A percentile compares a stretch with the other conserved stretches of the same genome.
These are phyloP conservation scores for Colletotrichum sp. DNA, from an alignment of 2,329 filamentous ascomycete genomes.

Conservation along the genomic window DNA sequence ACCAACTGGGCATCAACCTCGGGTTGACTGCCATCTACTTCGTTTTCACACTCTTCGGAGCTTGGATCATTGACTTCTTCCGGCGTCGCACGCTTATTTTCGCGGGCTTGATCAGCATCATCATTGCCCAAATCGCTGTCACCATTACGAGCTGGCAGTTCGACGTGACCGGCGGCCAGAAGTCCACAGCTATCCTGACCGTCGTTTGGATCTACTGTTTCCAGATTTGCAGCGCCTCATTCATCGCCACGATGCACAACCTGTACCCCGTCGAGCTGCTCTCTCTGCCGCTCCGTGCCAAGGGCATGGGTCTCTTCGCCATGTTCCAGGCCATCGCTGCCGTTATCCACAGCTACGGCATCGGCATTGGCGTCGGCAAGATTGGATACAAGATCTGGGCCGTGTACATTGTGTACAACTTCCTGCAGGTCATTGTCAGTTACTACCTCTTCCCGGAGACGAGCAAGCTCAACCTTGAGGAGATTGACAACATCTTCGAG, in stretches of 20 bases:
- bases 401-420: constrained; percentile 55
- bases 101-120: constrained; percentile 34
- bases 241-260: constrained; percentile 54
- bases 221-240: constrained; percentile 47
- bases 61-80: constrained; percentile 46
- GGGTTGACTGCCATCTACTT: constrained; percentile 49
- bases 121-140: constrained; percentile 46
- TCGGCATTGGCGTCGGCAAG: constrained; percentile 48
- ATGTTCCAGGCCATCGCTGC: constrained; percentile 48
- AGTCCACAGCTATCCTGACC: constrained; percentile 39
- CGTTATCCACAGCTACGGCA: constrained; percentile 49
- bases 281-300: constrained; percentile 46
- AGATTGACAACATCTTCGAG: constrained; percentile 62
- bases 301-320: constrained; percentile 49
- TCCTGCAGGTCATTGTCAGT: constrained; percentile 45
- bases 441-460: constrained; percentile 61
- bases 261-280: constrained; percentile 50
- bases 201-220: constrained; percentile 53
- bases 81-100: constrained; percentile 43
- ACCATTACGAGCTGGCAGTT: constrained; percentile 55
- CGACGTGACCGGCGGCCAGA: constrained; percentile 17
- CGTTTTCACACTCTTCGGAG: constrained; percentile 47
- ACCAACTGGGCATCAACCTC: constrained; percentile 46
- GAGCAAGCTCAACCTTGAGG: constrained; percentile 53
- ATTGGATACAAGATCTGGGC: constrained; percentile 56